Base-by-base conservation (phyloP, 139 green algal genomes). In the Chlorella sp. region DNA sequence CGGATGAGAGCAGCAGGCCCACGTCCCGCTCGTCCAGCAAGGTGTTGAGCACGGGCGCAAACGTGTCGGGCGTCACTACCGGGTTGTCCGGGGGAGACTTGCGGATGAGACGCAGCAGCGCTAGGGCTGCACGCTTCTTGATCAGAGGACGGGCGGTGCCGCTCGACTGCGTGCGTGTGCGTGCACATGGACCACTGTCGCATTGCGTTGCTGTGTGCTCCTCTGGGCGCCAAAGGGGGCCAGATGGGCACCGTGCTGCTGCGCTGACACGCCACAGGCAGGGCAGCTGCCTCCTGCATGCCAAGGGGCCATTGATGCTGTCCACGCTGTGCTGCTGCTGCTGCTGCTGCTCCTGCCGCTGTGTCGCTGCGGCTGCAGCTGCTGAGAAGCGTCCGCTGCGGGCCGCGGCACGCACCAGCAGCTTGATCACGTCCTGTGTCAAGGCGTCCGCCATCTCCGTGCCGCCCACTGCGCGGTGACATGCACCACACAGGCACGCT, bases 111-210 rank as follows among this genome's bases (percentile, higher is more conserved):
- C 93, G 78, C 77, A 99, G 88, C 70, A 99, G 81, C 81, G 89
- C 96, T 42, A 99, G 87, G 33, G 92, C 93, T 2, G 96, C 95
- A 78, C 98, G 98, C 85, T 99, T 99, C 67, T 93, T 88, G 63
- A 99, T 89, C 30, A 97, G 76, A 2, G 93, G 87, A 2, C 93
- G 86, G 29, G 87, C 81, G 0, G 87, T 78, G 62, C 90, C 89
- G 72, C 88, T 94, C 51, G 80, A 88, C 88, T 92, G 78, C 69
- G 24, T 2, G 20, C 17, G 42, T 17, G 42, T 55, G 42, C 10
- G 10, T 55, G 42, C 10, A 55, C 17, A 10, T 26, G 10, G 42
- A 55, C 42, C 10, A 17, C 42, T 55, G 10, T 55, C 10, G 42
- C 42, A 26, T 10, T 55, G 42, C 42, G 10, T 26, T 10, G 42